phyloP scores from a whole-genome alignment of 2,329 filamentous ascomycete genomes.

The Amphichorda felina region DNA sequence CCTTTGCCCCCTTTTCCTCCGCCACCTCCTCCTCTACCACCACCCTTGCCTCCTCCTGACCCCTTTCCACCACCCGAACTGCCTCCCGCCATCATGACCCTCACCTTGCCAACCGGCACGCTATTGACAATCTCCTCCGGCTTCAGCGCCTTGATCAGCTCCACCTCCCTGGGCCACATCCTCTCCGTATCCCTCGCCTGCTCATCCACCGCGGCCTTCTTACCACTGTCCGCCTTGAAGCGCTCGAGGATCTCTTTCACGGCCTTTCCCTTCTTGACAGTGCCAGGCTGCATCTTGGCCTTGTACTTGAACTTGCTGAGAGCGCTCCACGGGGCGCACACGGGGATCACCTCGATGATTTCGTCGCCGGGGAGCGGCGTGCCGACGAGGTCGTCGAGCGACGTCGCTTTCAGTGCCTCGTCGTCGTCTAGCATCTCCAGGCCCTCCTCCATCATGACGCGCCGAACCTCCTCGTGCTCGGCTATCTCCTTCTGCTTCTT shows the following conservation, averaged over 20 bases:
- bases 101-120: conserved; percentile 68
- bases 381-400: conserved; percentile 63
- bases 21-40: conserved; percentile 19
- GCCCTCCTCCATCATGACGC: conserved; percentile 46
- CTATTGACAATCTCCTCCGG: conserved; percentile 71
- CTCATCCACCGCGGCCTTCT: conserved; percentile 50
- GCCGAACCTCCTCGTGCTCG: conserved; percentile 61
- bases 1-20: conserved; percentile 17
- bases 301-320: conserved; percentile 76
- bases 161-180: conserved; percentile 79
- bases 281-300: conserved; percentile 83
- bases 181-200: conserved; percentile 51
- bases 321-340: conserved; percentile 55
- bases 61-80: conserved; percentile 27
- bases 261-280: conserved; percentile 87
- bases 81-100: conserved; percentile 62
- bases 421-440: conserved; percentile 48
- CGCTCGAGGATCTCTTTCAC: conserved; percentile 78
- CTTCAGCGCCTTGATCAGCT: conserved; percentile 70
- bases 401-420: conserved; percentile 39
- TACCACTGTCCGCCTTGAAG: conserved; percentile 57
- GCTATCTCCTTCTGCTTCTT: conserved; percentile 64
- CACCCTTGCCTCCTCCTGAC: conserved; percentile 24
- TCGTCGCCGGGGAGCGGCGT: conserved; percentile 73
- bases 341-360: conserved; percentile 53